Evolutionary conservation across 2,329 filamentous ascomycete genomes (phyloP).

Genomic region (Penicillium sp.): DNA sequence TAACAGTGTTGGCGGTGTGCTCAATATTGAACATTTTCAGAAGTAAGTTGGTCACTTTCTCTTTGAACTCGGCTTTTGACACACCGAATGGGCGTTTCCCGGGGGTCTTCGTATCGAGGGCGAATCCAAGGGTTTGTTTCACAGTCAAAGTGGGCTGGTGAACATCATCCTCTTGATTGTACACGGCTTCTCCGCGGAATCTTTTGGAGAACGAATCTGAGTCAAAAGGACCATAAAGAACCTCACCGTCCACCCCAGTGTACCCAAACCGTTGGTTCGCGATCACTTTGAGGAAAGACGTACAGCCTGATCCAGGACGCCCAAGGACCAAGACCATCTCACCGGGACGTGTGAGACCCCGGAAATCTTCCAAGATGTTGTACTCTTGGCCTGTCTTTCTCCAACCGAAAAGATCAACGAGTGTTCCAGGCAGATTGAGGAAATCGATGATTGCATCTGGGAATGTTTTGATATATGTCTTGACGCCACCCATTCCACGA

Average conservation of each 20-base stretch:
- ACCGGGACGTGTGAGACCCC: constrained; percentile 67
- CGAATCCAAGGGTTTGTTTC: constrained; percentile 81
- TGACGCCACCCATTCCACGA: constrained; percentile 69
- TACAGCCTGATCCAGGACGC: constrained; percentile 71
- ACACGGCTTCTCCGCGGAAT: constrained; percentile 79
- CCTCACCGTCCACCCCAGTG: constrained; percentile 66
- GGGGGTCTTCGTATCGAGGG: constrained; percentile 79
- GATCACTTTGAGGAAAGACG: constrained; percentile 67
- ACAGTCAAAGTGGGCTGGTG: constrained; percentile 85
- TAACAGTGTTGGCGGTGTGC: constrained; percentile 80
- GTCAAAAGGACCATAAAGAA: constrained; percentile 73
- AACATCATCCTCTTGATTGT: constrained; percentile 83
- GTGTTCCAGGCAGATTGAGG: constrained; percentile 69
- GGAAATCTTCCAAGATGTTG: constrained; percentile 67
- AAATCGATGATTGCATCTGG: constrained; percentile 75
- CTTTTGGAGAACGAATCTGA: constrained; percentile 66
- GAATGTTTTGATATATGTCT: constrained; percentile 73
- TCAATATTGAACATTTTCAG: constrained; percentile 94
- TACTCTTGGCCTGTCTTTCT: constrained; percentile 69
- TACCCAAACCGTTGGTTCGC: constrained; percentile 66
- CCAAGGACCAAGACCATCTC: constrained; percentile 88
- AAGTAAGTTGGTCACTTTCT: constrained; percentile 69
- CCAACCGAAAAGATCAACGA: constrained; percentile 63
- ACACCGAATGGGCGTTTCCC: constrained; percentile 75
- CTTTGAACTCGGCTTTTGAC: constrained; percentile 71